Base-by-base conservation (phyloP, 345 rosid genomes). In the Salix exigua region DNA sequence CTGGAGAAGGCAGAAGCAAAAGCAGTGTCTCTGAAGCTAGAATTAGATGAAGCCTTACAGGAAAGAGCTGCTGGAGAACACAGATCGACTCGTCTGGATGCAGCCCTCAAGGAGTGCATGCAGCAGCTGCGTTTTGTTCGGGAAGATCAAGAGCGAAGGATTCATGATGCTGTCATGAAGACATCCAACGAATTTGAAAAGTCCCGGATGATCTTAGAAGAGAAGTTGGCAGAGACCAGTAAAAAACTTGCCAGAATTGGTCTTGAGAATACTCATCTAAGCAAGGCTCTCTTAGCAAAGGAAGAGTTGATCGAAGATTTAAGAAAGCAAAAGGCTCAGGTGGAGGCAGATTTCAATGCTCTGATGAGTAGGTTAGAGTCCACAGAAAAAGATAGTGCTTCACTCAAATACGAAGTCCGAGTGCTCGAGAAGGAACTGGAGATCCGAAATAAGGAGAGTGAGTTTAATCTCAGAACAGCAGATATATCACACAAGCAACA, bases 361-460 rank as follows among this genome's bases (percentile, higher is more conserved):
- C 73, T 91, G 72, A 85, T 82, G 88, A 74, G 40, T 75, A 91
- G 94, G 78, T 44, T 93, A 28, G 91, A 89, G 75, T 87, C 92
- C 23, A 86, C 83, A 21, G 94, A 96, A 75, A 92, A 90, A 85
- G 91, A 89, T 17, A 89, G 86, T 58, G 83, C 84, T 82, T 91
- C 98, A 6, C 79, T 96, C 83, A 89, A 80, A 72, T 96, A 93
- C 42, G 98, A 96, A 84, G 88, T 93, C 55, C 84, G 89, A 44
- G 91, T 96, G 66, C 84, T 96, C 35, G 92, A 89, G 85, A 96
- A 93, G 90, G 99, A 96, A 79, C 91, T 93, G 4, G 98, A 96
- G 88, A 89, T 96, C 77, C 80, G 96, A 75, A 93, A 88, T 51
- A 96, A 96, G 79, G 98, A 96, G 85, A 91, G 91, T 83, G 99